Conservation (phyloP, 1,284 basidiomycete species). For the Ganoderma meredithae region DNA sequence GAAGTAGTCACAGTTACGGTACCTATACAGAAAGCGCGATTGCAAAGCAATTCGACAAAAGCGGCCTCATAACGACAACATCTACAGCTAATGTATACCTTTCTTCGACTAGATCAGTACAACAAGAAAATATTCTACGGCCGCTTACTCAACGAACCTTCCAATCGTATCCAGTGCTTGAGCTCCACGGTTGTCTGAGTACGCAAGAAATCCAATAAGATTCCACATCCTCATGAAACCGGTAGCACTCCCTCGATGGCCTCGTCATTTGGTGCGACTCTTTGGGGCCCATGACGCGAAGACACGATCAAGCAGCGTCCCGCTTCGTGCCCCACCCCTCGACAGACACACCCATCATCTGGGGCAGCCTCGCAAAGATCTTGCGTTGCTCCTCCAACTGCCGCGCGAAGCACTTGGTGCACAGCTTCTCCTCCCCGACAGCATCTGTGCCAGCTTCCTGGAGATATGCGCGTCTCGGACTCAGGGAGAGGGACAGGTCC, state of each 20-base stretch:
- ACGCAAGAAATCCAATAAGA: background rate
- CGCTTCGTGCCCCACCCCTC: conserved; percentile 4
- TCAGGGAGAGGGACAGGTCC: conserved; percentile 7
- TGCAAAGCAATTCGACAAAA: too few relatives aligned
- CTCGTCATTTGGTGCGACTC: too few relatives aligned
- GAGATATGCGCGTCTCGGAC: background rate
- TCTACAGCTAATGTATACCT: too few relatives aligned
- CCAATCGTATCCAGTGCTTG: too few relatives aligned
- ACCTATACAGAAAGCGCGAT: too few relatives aligned
- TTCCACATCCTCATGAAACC: background rate
- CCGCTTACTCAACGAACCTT: too few relatives aligned
- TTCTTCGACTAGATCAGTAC: too few relatives aligned
- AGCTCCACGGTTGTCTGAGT: too few relatives aligned
- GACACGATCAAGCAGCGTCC: background rate
- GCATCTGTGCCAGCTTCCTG: background rate
- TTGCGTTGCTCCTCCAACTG: conserved; percentile 15
- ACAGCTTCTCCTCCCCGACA: conserved; percentile 6
- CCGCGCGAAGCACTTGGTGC: conserved; percentile 12
- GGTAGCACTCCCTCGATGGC: background rate
- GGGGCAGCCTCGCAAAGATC: conserved; percentile 13
- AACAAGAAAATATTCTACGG: too few relatives aligned
- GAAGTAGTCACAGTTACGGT: too few relatives aligned
- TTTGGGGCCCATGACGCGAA: background rate
- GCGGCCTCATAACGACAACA: too few relatives aligned
- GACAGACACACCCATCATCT: conserved; percentile 18